Evolutionary conservation across 345 rosid species (phyloP).

Genomic region (Bruguiera parviflora): DNA sequence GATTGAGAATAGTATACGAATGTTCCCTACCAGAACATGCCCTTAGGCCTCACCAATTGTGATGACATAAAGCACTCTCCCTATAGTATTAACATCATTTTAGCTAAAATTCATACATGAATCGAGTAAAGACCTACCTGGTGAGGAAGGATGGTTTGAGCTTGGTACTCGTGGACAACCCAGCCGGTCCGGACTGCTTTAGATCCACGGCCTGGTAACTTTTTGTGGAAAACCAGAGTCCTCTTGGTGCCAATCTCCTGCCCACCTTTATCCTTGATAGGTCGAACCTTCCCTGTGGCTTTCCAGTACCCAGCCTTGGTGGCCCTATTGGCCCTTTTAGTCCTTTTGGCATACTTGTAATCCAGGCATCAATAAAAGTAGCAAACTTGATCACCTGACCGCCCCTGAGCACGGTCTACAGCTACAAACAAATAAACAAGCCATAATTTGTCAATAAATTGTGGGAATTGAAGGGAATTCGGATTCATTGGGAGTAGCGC

Average conservation of each 20-base stretch:
- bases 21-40: too few species aligned
- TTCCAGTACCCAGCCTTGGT: slow-evolving; percentile 44
- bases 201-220: not conserved
- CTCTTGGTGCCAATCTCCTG: slow-evolving; percentile 40
- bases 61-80: not conserved
- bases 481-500: too few species aligned
- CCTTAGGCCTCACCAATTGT: too few species aligned
- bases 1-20: too few species aligned
- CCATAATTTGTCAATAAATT: not conserved
- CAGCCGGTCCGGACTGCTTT: slow-evolving; percentile 12
- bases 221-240: slow-evolving; percentile 33
- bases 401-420: not conserved
- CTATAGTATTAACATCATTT: not conserved
- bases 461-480: not conserved
- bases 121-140: not conserved
- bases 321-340: slow-evolving; percentile 3
- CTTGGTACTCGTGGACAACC: slow-evolving; percentile 28
- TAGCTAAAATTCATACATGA: not conserved
- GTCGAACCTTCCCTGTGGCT: slow-evolving; percentile 34
- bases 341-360: slow-evolving; percentile 11
- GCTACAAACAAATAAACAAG: not conserved
- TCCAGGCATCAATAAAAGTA: slow-evolving; percentile 29
- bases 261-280: slow-evolving; percentile 14
- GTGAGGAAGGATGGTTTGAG: not conserved
- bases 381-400: slow-evolving; percentile 33